A percentile compares a stretch with the other conserved stretches of the same genome.
These are phyloP conservation scores for Thinopyrum elongatum DNA, from an alignment of 176 grass and related monocot genomes.

Conservation along the genomic window DNA sequence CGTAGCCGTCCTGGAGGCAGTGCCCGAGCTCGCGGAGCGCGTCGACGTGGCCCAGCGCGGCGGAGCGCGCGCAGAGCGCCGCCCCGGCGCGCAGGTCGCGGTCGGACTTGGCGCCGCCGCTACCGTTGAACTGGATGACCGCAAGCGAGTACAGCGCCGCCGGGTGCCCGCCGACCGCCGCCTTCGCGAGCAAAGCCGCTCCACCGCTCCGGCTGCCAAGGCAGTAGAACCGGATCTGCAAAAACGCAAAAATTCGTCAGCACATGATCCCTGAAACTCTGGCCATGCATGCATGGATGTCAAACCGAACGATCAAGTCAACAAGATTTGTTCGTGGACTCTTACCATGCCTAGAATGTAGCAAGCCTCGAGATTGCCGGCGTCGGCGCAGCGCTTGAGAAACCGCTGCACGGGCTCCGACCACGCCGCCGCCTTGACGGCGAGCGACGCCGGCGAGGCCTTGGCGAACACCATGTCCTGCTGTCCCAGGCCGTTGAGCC, in stretches of 20 bases:
- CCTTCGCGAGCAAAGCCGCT: slow-evolving; percentile 60
- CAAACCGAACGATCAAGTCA: not conserved
- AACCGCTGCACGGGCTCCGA: slow-evolving; percentile 57
- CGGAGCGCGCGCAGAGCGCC: slow-evolving; percentile 72
- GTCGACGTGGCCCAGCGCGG: slow-evolving; percentile 69
- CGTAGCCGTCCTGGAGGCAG: slow-evolving; percentile 92
- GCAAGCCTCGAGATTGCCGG: slow-evolving; percentile 71
- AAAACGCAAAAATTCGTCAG: not conserved
- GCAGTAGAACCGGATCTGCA: slow-evolving; percentile 84
- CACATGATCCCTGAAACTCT: not conserved
- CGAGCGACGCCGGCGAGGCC: slow-evolving; percentile 50
- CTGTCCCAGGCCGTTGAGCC: slow-evolving; percentile 40
- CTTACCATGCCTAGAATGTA: slow-evolving; percentile 89
- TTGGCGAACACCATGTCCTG: slow-evolving; percentile 60
- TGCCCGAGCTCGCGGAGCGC: slow-evolving; percentile 87
- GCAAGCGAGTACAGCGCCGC: slow-evolving; percentile 78
- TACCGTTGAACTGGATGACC: slow-evolving; percentile 85
- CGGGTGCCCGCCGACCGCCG: slow-evolving; percentile 68
- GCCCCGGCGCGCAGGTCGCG: slow-evolving; percentile 66
- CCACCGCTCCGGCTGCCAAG: slow-evolving; percentile 56
- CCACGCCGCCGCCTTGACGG: slow-evolving; percentile 59
- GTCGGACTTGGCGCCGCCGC: slow-evolving; percentile 68
- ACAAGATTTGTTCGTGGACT: not conserved
- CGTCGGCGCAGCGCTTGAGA: slow-evolving; percentile 57
- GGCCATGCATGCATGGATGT: not conserved